These are phyloP conservation scores for Nemania sp. DNA, from an alignment of 2,329 filamentous ascomycete genomes.

Conservation along the genomic window DNA sequence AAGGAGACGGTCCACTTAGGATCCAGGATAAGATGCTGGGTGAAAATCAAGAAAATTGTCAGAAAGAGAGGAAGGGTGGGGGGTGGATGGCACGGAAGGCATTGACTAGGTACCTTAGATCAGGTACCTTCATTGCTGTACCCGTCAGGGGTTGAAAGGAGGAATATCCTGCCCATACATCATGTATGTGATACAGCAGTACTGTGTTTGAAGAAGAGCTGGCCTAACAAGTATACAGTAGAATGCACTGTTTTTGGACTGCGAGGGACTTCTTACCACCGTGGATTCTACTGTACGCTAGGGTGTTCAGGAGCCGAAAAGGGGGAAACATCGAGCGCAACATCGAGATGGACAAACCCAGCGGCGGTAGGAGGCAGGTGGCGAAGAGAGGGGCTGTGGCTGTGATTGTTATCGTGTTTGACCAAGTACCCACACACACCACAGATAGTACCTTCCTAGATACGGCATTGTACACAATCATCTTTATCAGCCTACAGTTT, in stretches of 20 bases:
- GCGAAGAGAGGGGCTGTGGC: conserved; percentile 38
- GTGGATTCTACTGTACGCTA: neutral
- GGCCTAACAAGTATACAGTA: neutral
- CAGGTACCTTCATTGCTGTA: conserved; percentile 20
- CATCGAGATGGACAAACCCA: conserved; percentile 6
- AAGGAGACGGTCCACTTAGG: conserved; percentile 36
- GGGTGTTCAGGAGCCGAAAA: neutral
- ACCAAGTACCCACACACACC: conserved; percentile 11
- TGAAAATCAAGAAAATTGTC: conserved; percentile 50
- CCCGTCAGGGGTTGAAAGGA: conserved; percentile 35
- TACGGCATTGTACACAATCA: neutral
- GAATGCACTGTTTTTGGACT: neutral
- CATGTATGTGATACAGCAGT: neutral
- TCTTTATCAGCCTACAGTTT: neutral
- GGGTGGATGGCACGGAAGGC: conserved; percentile 11
- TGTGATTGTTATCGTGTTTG: conserved; percentile 39
- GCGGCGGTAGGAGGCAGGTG: conserved; percentile 30
- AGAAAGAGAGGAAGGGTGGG: conserved; percentile 46
- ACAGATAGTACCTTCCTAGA: neutral
- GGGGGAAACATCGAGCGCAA: conserved; percentile 4
- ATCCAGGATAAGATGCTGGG: conserved; percentile 40
- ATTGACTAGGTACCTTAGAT: conserved; percentile 30
- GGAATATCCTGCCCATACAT: conserved; percentile 10
- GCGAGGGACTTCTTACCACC: neutral
- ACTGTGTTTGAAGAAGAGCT: neutral